Evolutionary conservation across 345 rosid genomes (phyloP).

Genomic region (Eutrema heterophyllum): DNA sequence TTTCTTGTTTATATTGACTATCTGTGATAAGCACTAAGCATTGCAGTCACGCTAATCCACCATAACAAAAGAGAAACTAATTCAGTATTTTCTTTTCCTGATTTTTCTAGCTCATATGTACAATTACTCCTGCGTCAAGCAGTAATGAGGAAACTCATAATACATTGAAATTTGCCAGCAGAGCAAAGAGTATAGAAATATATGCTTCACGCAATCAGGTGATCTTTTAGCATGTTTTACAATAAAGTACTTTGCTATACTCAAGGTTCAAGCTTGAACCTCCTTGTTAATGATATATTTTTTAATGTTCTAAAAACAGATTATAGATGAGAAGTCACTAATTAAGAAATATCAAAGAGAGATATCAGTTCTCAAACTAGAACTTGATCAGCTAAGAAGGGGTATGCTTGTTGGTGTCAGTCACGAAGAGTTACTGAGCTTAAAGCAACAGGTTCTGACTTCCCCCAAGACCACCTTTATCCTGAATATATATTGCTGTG

Average conservation of each 20-base stretch:
- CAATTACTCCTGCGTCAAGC: slow-evolving; percentile 98
- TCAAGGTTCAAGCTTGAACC: background rate
- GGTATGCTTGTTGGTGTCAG: slow-evolving; percentile 88
- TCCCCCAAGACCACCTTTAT: background rate
- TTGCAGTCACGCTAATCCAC: background rate
- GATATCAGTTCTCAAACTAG: slow-evolving; percentile 79
- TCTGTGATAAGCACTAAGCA: background rate
- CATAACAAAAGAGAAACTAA: background rate
- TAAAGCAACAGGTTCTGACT: slow-evolving; percentile 78
- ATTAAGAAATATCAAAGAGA: slow-evolving; percentile 98
- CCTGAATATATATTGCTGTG: background rate
- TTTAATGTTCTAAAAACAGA: slow-evolving; percentile 45
- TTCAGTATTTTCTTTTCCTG: slow-evolving; percentile 4
- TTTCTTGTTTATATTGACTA: background rate
- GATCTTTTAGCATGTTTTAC: slow-evolving; percentile 14
- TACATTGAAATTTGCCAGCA: slow-evolving; percentile 95
- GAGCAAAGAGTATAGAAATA: slow-evolving; percentile 97
- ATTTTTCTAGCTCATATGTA: slow-evolving; percentile 83
- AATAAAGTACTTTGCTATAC: background rate
- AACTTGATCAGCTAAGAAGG: slow-evolving; percentile 83
- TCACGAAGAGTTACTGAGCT: slow-evolving; percentile 87
- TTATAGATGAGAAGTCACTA: slow-evolving; percentile 94
- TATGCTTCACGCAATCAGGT: slow-evolving; percentile 98
- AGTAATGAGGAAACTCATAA: slow-evolving; percentile 97
- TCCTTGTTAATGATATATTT: slow-evolving; percentile 14